Evolutionary conservation across 805 yeast species (phyloP), one percentile per base, ranked within the genome.

Genomic region (Komagataella ulmi): DNA sequence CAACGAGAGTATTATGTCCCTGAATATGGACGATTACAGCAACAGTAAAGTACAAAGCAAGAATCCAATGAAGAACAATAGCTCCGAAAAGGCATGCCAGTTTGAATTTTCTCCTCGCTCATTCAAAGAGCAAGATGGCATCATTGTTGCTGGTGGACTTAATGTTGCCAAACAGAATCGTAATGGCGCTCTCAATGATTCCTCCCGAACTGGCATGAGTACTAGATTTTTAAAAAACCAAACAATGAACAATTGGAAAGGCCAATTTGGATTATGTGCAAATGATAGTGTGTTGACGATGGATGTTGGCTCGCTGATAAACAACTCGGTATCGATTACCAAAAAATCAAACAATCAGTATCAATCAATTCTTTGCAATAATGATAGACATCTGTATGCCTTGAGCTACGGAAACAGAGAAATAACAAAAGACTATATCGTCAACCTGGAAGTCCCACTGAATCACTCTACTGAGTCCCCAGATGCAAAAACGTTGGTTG

Each of bases 291-390:
- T 72, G n/a, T 65, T 71, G 47, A 76, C 83, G 2, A 72, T 78
- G 24, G 77, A 77, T 51, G 67, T 88, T 51, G 97, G 97, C 0
- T 85, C 85, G 40, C 79, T 82, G 67, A 88, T 90, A 58, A 89
- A 88, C 64, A 89, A 89, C 65, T 79, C 87, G 49, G 95, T 88
- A 24, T 67, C 81, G 0, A 59, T 84, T 24, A 68, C 76, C 59
- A 73, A 70, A 52, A 54, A 63, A 12, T 61, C 76, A 3, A 68
- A 71, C 19, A 63, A 69, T 8, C 71, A 72, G 46, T 82, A 74
- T 61, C 70, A 72, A 47, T 76, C 90, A 1, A 75, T 79, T 54
- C 78, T 87, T 19, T 89, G 97, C 65, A 90, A 89, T 63, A 90
- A 90, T 63, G 98, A 90, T 64, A 76, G 80, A 46, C 71, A 77